These are phyloP conservation scores for Syzygium malaccense DNA, from an alignment of 441 rosid genomes.

Conservation along the genomic window DNA sequence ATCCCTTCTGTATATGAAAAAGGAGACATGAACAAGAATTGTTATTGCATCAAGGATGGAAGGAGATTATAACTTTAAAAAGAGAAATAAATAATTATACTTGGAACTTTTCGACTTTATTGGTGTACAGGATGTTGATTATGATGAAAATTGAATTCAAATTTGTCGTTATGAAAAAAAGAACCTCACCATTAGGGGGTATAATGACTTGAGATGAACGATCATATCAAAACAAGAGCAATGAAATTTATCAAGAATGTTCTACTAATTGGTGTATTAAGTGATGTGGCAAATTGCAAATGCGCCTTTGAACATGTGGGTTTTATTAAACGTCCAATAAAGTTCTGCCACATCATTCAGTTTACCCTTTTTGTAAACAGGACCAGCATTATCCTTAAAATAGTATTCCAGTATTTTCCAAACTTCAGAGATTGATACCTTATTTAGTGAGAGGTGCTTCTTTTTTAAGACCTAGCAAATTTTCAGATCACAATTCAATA, in stretches of 20 bases:
- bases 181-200: not conserved
- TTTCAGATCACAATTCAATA: not conserved
- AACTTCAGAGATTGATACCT: not conserved
- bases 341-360: not conserved
- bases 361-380: not conserved
- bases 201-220: not conserved
- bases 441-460: not conserved
- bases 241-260: not conserved
- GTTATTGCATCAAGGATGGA: not conserved
- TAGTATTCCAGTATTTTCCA: not conserved
- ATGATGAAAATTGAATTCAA: not conserved
- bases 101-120: not conserved
- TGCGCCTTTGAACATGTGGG: not conserved
- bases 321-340: not conserved
- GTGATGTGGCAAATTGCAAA: not conserved
- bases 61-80: not conserved
- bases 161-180: not conserved
- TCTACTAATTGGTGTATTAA: not conserved
- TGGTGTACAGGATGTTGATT: not conserved
- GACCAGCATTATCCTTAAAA: not conserved
- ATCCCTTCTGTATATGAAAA: not conserved
- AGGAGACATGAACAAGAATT: not conserved
- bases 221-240: not conserved
- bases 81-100: not conserved
- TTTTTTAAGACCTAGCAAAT: not conserved